Conservation (phyloP, 768 basidiomycete species). For the Tylopilus vinaceipallidus region DNA sequence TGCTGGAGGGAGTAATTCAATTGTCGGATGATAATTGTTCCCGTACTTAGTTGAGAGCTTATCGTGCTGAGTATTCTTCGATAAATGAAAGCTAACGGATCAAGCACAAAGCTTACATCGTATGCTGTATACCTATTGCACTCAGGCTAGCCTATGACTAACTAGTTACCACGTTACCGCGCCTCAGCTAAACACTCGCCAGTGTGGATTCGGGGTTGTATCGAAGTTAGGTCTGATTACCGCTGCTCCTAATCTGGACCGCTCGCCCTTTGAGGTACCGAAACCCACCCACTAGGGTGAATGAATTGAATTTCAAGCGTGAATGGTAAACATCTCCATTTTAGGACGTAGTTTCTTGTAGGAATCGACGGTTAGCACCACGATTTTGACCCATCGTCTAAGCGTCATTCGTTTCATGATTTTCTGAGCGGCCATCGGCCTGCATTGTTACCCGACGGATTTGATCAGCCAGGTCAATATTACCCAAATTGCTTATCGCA, state of each 20-base stretch:
- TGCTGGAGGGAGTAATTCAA: neutral
- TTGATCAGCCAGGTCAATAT: neutral
- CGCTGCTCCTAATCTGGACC: neutral
- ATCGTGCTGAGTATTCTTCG: neutral
- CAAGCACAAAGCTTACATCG: neutral
- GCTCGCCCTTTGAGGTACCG: neutral
- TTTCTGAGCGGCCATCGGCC: slow-evolving; percentile 1
- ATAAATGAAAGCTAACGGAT: neutral
- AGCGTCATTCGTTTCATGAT: slow-evolving; percentile 3
- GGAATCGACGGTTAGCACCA: neutral
- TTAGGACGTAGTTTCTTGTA: neutral
- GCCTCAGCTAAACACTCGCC: neutral
- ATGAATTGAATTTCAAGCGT: neutral
- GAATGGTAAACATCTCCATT: neutral
- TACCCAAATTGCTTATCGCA: neutral
- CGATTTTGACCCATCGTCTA: too few relatives aligned
- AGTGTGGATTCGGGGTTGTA: neutral
- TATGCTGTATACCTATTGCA: neutral
- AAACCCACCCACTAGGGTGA: neutral
- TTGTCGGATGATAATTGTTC: slow-evolving; percentile 17
- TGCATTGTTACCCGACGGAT: slow-evolving; percentile 1
- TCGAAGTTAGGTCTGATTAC: neutral
- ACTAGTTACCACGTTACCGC: neutral
- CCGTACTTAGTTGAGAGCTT: too few relatives aligned
- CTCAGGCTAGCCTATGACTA: neutral